Evolutionary conservation across 1,284 basidiomycete species (phyloP), one percentile per base, ranked within the genome.

Genomic region (Heterobasidion annosum): DNA sequence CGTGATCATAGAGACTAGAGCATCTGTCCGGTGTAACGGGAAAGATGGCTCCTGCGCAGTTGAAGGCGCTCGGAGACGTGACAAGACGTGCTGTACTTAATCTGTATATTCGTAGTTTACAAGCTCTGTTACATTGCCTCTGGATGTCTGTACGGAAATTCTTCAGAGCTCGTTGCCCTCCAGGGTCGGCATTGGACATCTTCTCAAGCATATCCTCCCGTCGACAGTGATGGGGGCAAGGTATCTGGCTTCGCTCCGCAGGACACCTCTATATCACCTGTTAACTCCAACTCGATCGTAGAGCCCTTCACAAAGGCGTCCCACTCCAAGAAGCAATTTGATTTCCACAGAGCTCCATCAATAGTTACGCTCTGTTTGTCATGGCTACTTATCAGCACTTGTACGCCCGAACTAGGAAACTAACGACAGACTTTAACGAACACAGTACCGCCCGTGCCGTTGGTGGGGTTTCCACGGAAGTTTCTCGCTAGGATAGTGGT

Each of bases 311-410:
- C 70, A 60, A 83, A 83, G 9, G 76, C 76, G 49, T 79, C 76
- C 80, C 80, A 83, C 33, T 83, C 80, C 51, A 83, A 64, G 61
- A 76, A 83, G 56, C 81, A 84, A 58, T 75, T 81, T 3, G 80
- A 81, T 56, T 79, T 74, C 72, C 79, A 82, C 15, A 73, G 67
- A 52, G 73, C 62, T 2, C 77, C 81, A 57, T 84, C 73, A 34
- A 83, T 74, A 15, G 70, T 75, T 8, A 83, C 78, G 58, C 70
- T 77, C 80, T 83, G 53, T 25, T 25, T 25, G 25, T 25, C 25
- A 5, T 25, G 25, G 25, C n/a, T 16, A 2, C 4, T 25, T 4
- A 25, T 25, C 25, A 25, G 25, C 25, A 25, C 25, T 25, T 25
- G 3, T 25, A 3, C 3, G 25, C 15, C 42, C 42, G 7, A 3